A percentile compares a stretch with the other conserved stretches of the same genome.
Conservation (phyloP, 345 rosid genomes). For the Carallia brachiata region DNA sequence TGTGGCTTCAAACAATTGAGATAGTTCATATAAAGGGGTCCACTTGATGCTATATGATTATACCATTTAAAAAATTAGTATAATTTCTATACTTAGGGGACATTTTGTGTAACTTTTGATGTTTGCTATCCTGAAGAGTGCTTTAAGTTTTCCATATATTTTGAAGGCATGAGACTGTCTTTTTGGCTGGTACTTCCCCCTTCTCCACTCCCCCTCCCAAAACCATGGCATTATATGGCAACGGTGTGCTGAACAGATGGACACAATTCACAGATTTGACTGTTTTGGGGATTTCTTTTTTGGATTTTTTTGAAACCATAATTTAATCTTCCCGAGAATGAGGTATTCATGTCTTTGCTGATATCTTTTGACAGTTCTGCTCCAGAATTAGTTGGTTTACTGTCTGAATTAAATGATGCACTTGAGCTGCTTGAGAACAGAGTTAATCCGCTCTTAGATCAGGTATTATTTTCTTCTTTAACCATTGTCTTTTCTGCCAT, state of each 20-base stretch:
- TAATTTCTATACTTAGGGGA: background rate
- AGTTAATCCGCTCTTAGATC: conserved; percentile 63
- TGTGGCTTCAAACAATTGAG: too few relatives aligned
- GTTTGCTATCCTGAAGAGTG: background rate
- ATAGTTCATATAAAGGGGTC: too few relatives aligned
- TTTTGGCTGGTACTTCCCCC: background rate
- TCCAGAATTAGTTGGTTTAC: conserved; percentile 85
- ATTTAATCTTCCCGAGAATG: background rate
- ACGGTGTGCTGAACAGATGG: background rate
- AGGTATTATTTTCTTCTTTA: conserved; percentile 40
- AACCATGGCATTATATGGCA: background rate
- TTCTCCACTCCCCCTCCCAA: too few relatives aligned
- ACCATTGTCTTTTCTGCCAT: background rate
- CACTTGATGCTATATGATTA: too few relatives aligned
- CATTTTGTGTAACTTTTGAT: background rate
- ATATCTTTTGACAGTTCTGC: conserved; percentile 60
- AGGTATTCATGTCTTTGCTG: background rate
- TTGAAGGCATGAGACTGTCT: background rate
- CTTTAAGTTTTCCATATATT: background rate
- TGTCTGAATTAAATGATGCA: conserved; percentile 74
- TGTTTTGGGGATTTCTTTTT: background rate
- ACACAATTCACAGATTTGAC: too few relatives aligned
- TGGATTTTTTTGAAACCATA: too few relatives aligned
- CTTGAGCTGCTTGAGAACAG: conserved; percentile 64
- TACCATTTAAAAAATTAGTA: background rate